Evolutionary conservation across 345 rosid species (phyloP).

Genomic region (Litchi chinensis): DNA sequence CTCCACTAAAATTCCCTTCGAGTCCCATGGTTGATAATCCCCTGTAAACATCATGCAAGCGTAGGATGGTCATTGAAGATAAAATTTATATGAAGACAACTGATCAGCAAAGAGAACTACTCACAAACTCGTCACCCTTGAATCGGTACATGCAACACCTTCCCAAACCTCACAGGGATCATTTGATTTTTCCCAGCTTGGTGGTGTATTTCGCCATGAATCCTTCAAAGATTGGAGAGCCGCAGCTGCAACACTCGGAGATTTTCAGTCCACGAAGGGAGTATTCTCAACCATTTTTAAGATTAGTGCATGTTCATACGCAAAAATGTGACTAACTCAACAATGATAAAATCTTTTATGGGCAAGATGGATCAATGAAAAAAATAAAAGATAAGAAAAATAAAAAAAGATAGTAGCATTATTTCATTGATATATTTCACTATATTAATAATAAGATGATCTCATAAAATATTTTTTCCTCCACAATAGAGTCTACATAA

Average conservation of each 20-base stretch:
- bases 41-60: constrained; percentile 39
- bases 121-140: constrained; percentile 82
- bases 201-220: constrained; percentile 75
- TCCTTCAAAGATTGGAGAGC: constrained; percentile 77
- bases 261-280: too few relatives aligned
- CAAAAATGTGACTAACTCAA: neutral
- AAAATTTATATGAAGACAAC: too few relatives aligned
- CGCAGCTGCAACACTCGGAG: constrained; percentile 47
- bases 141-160: constrained; percentile 71
- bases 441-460: too few relatives aligned
- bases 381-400: too few relatives aligned
- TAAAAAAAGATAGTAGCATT: too few relatives aligned
- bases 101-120: constrained; percentile 16
- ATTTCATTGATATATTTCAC: too few relatives aligned
- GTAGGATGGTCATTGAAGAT: neutral
- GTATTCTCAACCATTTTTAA: neutral
- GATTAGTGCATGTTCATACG: neutral
- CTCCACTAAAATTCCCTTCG: constrained; percentile 79
- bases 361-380: too few relatives aligned
- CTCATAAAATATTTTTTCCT: too few relatives aligned
- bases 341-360: too few relatives aligned
- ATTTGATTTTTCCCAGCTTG: constrained; percentile 67
- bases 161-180: constrained; percentile 96
- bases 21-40: constrained; percentile 82
- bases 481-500: too few relatives aligned